Conservation (phyloP, 805 yeast species). For the Candida gorgasii region DNA sequence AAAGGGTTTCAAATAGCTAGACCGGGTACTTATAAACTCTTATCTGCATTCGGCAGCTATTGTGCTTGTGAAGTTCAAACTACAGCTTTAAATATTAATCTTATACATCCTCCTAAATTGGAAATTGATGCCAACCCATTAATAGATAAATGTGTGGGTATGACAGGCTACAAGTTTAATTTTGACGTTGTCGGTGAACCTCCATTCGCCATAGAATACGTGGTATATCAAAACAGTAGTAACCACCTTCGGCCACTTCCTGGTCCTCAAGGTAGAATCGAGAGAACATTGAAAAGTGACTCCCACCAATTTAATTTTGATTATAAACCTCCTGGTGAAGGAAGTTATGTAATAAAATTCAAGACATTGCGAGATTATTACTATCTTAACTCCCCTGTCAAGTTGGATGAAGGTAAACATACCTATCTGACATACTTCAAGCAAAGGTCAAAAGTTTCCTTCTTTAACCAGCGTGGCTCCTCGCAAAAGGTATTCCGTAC, state of each 20-base stretch:
- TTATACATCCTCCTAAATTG: constrained; percentile 42
- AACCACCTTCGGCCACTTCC: constrained; percentile 31
- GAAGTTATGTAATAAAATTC: constrained; percentile 76
- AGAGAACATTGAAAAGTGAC: constrained; percentile 30
- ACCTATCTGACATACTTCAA: constrained; percentile 71
- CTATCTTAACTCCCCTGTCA: constrained; percentile 49
- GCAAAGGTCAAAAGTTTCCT: constrained; percentile 55
- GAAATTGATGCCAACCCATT: constrained; percentile 57
- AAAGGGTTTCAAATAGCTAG: constrained; percentile 40
- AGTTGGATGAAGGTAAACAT: constrained; percentile 38
- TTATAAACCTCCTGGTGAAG: constrained; percentile 79
- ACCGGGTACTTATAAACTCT: constrained; percentile 69
- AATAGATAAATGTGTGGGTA: constrained; percentile 87
- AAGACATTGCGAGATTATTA: constrained; percentile 58
- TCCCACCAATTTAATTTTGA: constrained; percentile 38
- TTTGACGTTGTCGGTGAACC: constrained; percentile 80
- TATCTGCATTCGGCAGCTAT: constrained; percentile 53
- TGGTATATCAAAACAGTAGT: constrained; percentile 48
- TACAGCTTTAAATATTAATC: constrained; percentile 39
- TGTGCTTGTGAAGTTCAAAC: constrained; percentile 69
- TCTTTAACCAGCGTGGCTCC: constrained; percentile 20
- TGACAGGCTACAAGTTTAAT: constrained; percentile 70
- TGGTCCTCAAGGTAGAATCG: constrained; percentile 30
- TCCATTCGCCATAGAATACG: constrained; percentile 71
- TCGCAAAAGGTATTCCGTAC: constrained; percentile 20